Evolutionary conservation across 768 basidiomycete genomes (phyloP).

Genomic region (Trichaptum fuscoviolaceum): DNA sequence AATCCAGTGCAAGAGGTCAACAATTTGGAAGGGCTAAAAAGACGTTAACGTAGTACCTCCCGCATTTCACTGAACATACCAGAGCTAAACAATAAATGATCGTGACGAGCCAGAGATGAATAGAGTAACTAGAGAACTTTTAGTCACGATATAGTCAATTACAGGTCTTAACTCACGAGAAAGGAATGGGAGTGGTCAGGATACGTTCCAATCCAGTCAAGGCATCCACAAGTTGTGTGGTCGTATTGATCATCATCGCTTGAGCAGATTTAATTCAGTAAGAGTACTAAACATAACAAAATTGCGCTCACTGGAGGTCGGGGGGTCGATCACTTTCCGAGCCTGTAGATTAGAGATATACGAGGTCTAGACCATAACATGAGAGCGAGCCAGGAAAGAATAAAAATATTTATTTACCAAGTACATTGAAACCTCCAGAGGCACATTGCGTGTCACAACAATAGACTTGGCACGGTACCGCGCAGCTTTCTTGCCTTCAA

Average conservation of each 20-base stretch:
- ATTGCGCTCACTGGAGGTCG: conserved; percentile 49
- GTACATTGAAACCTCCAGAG: conserved; percentile 65
- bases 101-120: conserved; percentile 66
- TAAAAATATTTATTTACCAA: conserved; percentile 34
- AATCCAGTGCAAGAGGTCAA: conserved; percentile 46
- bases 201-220: conserved; percentile 69
- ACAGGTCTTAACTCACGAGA: conserved; percentile 42
- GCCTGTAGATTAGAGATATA: conserved; percentile 56
- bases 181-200: conserved; percentile 71
- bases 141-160: conserved; percentile 1
- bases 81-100: conserved; percentile 54
- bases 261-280: conserved; percentile 2
- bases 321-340: conserved; percentile 51
- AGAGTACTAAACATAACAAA: conserved; percentile 2
- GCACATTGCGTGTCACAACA: conserved; percentile 52
- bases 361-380: conserved; percentile 47
- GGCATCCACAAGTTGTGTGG: conserved; percentile 56
- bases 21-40: conserved; percentile 60
- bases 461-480: conserved; percentile 44
- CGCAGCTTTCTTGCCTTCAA: conserved; percentile 62
- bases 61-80: conserved; percentile 30
- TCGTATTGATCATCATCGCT: conserved; percentile 39
- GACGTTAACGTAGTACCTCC: not conserved
- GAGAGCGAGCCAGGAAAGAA: conserved; percentile 2
- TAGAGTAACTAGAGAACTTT: conserved; percentile 44